A percentile compares a stretch with the other conserved stretches of the same genome.
phyloP scores from a whole-genome alignment of 768 basidiomycete genomes.

The Galerina marginata region DNA sequence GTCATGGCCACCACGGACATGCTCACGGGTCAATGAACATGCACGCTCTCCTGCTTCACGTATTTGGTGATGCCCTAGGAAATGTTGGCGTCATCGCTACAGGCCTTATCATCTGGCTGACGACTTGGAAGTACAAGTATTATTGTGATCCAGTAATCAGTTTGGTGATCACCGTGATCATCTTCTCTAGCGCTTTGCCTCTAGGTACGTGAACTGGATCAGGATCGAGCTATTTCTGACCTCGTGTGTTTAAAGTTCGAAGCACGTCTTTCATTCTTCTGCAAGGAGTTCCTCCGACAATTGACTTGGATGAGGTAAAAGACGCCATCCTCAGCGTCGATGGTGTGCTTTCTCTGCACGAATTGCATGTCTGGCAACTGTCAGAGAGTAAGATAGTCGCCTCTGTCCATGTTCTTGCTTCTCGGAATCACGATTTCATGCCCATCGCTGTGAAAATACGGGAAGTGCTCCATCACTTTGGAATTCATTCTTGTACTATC shows the following conservation, averaged over 20 bases:
- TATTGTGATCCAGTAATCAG: conserved; percentile 95
- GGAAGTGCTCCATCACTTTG: conserved; percentile 83
- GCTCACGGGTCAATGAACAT: conserved; percentile 89
- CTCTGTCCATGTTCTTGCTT: conserved; percentile 92
- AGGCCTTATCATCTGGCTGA: conserved; percentile 93
- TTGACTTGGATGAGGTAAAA: conserved; percentile 90
- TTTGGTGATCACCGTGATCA: conserved; percentile 93
- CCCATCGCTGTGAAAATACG: conserved; percentile 84
- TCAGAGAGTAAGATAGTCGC: conserved; percentile 95
- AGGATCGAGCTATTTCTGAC: neutral
- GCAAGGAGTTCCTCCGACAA: conserved; percentile 89
- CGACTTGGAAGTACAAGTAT: conserved; percentile 82
- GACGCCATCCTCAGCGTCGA: conserved; percentile 80
- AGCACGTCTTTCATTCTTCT: conserved; percentile 94
- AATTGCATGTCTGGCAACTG: conserved; percentile 97
- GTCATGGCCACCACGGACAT: conserved; percentile 28
- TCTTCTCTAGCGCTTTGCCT: conserved; percentile 94
- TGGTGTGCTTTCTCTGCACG: conserved; percentile 89
- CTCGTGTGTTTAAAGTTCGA: conserved; percentile 55
- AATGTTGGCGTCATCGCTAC: conserved; percentile 98
- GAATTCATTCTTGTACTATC: conserved; percentile 94
- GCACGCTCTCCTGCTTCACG: conserved; percentile 93
- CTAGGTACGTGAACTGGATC: conserved; percentile 58
- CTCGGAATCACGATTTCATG: conserved; percentile 89
- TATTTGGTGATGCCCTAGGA: conserved; percentile 95